phyloP scores from a whole-genome alignment of 495 filamentous ascomycete species.

The Xylaria cubensis region DNA sequence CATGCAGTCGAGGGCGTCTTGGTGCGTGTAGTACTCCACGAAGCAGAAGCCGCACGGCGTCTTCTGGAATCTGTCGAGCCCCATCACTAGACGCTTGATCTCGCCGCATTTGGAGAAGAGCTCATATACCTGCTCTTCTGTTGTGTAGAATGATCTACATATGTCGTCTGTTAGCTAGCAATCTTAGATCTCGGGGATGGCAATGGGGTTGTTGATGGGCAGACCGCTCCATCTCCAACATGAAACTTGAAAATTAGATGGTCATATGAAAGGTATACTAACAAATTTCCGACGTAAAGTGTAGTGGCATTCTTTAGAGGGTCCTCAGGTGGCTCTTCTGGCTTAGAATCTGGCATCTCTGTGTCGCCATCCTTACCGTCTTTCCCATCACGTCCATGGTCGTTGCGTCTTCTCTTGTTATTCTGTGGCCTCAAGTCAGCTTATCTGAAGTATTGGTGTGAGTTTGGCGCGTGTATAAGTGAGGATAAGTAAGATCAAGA shows the following conservation, averaged over 20 bases:
- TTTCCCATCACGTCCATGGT: slow-evolving; percentile 52
- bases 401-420: slow-evolving; percentile 67
- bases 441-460: not conserved
- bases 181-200: not conserved
- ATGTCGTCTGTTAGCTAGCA: slow-evolving; percentile 19
- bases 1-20: slow-evolving; percentile 95
- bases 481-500: slow-evolving; percentile 6
- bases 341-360: slow-evolving; percentile 53
- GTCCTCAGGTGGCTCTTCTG: slow-evolving; percentile 66
- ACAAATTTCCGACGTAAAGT: slow-evolving; percentile 98
- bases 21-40: slow-evolving; percentile 97
- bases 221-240: not conserved
- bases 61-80: slow-evolving; percentile 93
- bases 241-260: slow-evolving; percentile 10
- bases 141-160: slow-evolving; percentile 96
- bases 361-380: slow-evolving; percentile 63
- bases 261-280: slow-evolving; percentile 43
- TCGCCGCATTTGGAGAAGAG: slow-evolving; percentile 97
- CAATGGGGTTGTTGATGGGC: not conserved
- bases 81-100: slow-evolving; percentile 98
- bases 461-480: slow-evolving; percentile 21
- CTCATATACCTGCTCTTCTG: slow-evolving; percentile 98
- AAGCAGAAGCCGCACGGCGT: slow-evolving; percentile 99
- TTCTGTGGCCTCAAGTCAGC: slow-evolving; percentile 55
- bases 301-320: slow-evolving; percentile 87